Evolutionary conservation across 2,329 filamentous ascomycete genomes (phyloP).

Genomic region (Chaetomium globosum): DNA sequence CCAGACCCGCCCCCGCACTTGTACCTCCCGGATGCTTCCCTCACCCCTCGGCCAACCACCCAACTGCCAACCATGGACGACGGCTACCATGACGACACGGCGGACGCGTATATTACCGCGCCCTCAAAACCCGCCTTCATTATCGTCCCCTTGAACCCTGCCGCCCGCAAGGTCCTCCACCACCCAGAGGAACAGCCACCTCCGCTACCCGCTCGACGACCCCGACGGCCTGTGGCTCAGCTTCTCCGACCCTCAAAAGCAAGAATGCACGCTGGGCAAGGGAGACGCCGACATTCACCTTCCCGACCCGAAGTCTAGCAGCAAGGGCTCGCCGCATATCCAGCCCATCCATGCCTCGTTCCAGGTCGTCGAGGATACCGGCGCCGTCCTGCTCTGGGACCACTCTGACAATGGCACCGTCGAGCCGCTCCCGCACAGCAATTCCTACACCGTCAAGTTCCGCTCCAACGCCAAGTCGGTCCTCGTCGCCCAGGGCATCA

Average conservation of each 20-base stretch:
- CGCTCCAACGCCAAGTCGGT: constrained; percentile 32
- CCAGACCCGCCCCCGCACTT: constrained; percentile 26
- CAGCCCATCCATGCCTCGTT: constrained; percentile 37
- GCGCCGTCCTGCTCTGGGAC: constrained; percentile 39
- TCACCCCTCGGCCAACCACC: constrained; percentile 15
- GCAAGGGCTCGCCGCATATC: constrained; percentile 32
- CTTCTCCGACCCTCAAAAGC: constrained; percentile 27
- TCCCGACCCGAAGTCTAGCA: constrained; percentile 28
- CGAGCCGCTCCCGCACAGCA: constrained; percentile 31
- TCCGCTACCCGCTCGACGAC: constrained; percentile 21
- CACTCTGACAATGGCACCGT: constrained; percentile 33
- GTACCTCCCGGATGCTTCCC: constrained; percentile 22
- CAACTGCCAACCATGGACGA: constrained; percentile 26
- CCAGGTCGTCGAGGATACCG: constrained; percentile 32
- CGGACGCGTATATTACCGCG: background rate
- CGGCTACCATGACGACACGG: constrained; percentile 19
- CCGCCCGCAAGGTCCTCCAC: constrained; percentile 26
- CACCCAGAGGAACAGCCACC: constrained; percentile 13
- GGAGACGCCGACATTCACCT: constrained; percentile 34
- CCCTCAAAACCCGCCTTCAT: constrained; percentile 24
- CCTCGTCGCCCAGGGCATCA: constrained; percentile 37
- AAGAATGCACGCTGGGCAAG: constrained; percentile 32
- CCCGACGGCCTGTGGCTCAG: constrained; percentile 33
- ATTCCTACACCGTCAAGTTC: constrained; percentile 34
- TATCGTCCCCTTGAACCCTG: constrained; percentile 28